These are phyloP conservation scores for Euphorbia peplus DNA, from an alignment of 345 rosid species.

Conservation along the genomic window DNA sequence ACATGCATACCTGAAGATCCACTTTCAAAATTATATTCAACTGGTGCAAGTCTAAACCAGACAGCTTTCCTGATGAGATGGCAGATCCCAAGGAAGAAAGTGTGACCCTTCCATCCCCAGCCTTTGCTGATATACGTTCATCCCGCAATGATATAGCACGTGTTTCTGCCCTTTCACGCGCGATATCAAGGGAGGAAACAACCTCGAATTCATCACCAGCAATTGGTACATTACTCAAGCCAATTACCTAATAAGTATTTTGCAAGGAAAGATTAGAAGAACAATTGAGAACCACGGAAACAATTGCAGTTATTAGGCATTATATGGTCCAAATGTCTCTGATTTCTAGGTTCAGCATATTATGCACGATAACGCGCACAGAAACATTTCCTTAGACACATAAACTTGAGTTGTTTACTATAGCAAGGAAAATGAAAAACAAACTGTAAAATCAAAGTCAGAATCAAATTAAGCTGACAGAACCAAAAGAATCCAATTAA, in stretches of 20 bases:
- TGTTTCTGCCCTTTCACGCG: slow-evolving; percentile 82
- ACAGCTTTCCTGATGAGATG: slow-evolving; percentile 68
- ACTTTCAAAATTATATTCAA: slow-evolving; percentile 89
- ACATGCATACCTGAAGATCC: slow-evolving; percentile 75
- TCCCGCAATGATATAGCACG: slow-evolving; percentile 63
- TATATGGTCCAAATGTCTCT: background rate
- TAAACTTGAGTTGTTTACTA: background rate
- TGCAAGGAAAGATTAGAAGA: slow-evolving; percentile 10
- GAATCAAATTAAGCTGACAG: background rate
- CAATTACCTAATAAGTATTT: slow-evolving; percentile 64
- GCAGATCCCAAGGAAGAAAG: slow-evolving; percentile 97
- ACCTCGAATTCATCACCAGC: slow-evolving; percentile 98
- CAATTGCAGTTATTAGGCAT: background rate
- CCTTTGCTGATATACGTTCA: slow-evolving; percentile 83
- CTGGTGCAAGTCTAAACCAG: slow-evolving; percentile 95
- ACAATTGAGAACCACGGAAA: background rate
- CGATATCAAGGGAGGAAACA: slow-evolving; percentile 71
- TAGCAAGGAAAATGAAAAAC: background rate
- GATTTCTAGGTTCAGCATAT: background rate
- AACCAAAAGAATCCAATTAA: background rate
- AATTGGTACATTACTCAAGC: slow-evolving; percentile 71
- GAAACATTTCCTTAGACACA: background rate
- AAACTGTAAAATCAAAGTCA: background rate
- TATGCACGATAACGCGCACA: background rate
- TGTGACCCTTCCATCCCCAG: slow-evolving; percentile 94